Evolutionary conservation across 768 basidiomycete species (phyloP).

Genomic region (Termitomyces sp.): DNA sequence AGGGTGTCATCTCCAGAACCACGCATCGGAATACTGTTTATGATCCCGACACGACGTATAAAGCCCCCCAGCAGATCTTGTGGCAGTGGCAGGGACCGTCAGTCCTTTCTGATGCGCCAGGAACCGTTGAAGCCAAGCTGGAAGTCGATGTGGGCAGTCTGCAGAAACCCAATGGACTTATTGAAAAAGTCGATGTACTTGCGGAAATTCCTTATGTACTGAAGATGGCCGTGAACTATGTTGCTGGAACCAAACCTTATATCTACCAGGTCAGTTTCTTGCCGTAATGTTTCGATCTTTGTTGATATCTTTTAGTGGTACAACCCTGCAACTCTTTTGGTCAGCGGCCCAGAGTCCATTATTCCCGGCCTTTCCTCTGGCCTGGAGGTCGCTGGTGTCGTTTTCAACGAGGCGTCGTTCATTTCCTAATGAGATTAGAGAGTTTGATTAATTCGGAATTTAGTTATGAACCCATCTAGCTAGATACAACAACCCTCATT

Average conservation of each 20-base stretch:
- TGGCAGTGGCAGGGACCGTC: conserved; percentile 80
- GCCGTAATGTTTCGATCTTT: not conserved
- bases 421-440: conserved; percentile 38
- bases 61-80: conserved; percentile 57
- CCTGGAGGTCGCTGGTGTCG: conserved; percentile 51
- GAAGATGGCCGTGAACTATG: conserved; percentile 90
- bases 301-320: conserved; percentile 30
- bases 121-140: conserved; percentile 51
- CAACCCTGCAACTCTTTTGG: conserved; percentile 37
- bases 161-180: conserved; percentile 60
- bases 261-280: conserved; percentile 48
- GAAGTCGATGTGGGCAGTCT: conserved; percentile 53
- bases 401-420: conserved; percentile 92
- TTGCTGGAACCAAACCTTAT: conserved; percentile 88
- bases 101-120: conserved; percentile 43
- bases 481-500: conserved; percentile 28
- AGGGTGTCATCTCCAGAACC: conserved; percentile 55
- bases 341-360: conserved; percentile 37
- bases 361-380: conserved; percentile 33
- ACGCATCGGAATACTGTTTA: conserved; percentile 51
- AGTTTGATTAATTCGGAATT: not conserved
- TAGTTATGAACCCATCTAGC: not conserved
- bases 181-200: conserved; percentile 92
- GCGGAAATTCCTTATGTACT: conserved; percentile 84
- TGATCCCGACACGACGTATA: conserved; percentile 82